Base-by-base conservation (phyloP, 1,284 basidiomycete genomes). In the Trichosporon faecale region DNA sequence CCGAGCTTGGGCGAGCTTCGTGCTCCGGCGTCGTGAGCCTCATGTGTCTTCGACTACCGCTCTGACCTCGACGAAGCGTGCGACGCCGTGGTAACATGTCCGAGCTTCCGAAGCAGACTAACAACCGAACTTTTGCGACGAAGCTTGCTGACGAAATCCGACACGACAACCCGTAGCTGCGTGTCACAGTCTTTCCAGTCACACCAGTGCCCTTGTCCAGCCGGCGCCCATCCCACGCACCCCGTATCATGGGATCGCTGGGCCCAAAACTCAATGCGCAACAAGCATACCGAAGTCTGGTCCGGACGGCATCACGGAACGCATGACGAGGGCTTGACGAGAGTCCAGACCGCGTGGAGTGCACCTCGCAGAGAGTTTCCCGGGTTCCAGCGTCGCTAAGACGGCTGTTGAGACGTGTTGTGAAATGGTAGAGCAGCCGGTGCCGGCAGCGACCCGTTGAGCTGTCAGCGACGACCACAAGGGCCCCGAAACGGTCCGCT, bases 281-380 rank as follows among this genome's bases (percentile, higher is more conserved):
- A 52, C 49, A 52, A 52, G 49, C 49, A 52, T 52, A 52, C 49
- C 49, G 49, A 52, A 52, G 49, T 52, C 49, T 52, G 8, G 49
- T 52, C 23, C 23, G 9, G 4, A 18, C 23, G 23, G 23, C 49
- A 25, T 52, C 49, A 21, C 49, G 49, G 23, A 21, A 52, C 21
- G 16, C 21, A 52, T 25, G 21, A 21, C 49, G 49, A 11, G 9
- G 25, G 49, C 18, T 6, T 52, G 16, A 52, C 21, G 9, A 21
- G 9, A 21, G n/a, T 52, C n/a, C 49, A 52, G n/a, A 21, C 49
- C 23, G 49, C 49, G 49, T 52, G 49, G 21, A 25, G n/a, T 23
- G 49, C n/a, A 23, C 8, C 6, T 52, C 21, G 21, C 9, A 9
- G 49, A 52, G 16, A 25, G 49, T 25, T 21, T 52, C n/a, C 9